Percentiles rank a stretch among this genome's conserved stretches.
Evolutionary conservation across 2,329 filamentous ascomycete species (phyloP).

Genomic region (Leptographium galeiforme): DNA sequence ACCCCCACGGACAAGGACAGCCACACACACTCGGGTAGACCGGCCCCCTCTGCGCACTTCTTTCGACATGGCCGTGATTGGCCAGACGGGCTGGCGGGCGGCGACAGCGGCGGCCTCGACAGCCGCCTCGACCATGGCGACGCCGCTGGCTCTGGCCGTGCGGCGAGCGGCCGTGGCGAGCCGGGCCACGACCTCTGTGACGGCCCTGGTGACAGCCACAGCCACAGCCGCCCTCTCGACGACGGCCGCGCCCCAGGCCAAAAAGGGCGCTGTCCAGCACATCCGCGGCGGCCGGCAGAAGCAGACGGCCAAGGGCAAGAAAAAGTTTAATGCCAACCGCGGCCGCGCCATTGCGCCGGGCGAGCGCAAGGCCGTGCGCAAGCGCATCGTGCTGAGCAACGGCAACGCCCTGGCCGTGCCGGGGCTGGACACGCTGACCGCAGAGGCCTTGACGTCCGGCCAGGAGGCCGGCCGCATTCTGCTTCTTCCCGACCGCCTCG

Average conservation of each 20-base stretch:
- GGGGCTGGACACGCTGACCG: slow-evolving; percentile 48
- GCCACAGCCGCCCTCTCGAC: slow-evolving; percentile 22
- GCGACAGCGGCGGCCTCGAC: neutral
- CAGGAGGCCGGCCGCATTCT: slow-evolving; percentile 36
- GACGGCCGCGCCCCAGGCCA: neutral
- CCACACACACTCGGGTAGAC: neutral
- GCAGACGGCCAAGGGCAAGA: slow-evolving; percentile 29
- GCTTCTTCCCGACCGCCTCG: slow-evolving; percentile 51
- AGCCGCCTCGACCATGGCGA: neutral
- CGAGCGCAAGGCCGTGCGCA: slow-evolving; percentile 76
- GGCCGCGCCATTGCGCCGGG: slow-evolving; percentile 52
- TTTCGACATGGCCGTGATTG: slow-evolving; percentile 5
- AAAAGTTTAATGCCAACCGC: slow-evolving; percentile 12
- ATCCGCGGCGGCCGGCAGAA: slow-evolving; percentile 26
- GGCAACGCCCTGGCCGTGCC: slow-evolving; percentile 74
- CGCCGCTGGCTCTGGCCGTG: neutral
- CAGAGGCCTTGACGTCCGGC: slow-evolving; percentile 22
- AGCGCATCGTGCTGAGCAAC: slow-evolving; percentile 85
- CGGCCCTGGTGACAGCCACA: neutral
- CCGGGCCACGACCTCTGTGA: neutral
- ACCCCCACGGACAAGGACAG: neutral
- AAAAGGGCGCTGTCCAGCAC: slow-evolving; percentile 9
- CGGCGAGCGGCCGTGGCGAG: neutral
- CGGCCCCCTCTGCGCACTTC: neutral
- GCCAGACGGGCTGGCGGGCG: slow-evolving; percentile 5